Conservation (phyloP, 2,329 filamentous ascomycete species). For the Colletotrichum kahawae region DNA sequence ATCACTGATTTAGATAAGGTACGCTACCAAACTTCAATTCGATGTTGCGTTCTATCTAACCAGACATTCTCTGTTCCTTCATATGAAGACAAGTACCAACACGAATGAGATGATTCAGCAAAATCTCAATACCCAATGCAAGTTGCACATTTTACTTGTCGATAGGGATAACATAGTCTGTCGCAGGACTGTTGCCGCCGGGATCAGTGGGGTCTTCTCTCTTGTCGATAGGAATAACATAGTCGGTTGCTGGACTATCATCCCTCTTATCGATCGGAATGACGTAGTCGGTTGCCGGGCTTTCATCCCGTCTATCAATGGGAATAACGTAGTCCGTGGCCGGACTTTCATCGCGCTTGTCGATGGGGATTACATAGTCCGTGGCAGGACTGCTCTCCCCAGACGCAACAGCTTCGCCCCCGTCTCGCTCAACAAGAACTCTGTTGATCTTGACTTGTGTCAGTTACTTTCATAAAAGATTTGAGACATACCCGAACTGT, state of each 20-base stretch:
- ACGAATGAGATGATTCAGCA: background rate
- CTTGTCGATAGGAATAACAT: background rate
- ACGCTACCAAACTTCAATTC: background rate
- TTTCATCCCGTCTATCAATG: background rate
- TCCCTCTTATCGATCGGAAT: background rate
- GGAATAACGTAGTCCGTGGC: background rate
- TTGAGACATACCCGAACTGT: background rate
- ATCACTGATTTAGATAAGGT: background rate
- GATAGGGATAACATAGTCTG: background rate
- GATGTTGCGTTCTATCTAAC: background rate
- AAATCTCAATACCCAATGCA: background rate
- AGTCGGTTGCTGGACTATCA: background rate
- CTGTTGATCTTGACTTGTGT: background rate
- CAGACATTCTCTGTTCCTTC: background rate
- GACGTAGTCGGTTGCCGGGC: background rate
- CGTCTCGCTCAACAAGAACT: background rate
- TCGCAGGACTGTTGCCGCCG: background rate
- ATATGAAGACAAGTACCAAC: background rate
- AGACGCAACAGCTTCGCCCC: background rate
- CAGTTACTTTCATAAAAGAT: background rate
- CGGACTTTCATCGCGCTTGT: background rate
- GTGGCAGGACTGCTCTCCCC: background rate
- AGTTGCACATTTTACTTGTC: background rate
- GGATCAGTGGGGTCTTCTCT: background rate
- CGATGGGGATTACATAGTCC: background rate